phyloP scores from a whole-genome alignment of 768 basidiomycete genomes.

The Cystofilobasidium macerans region DNA sequence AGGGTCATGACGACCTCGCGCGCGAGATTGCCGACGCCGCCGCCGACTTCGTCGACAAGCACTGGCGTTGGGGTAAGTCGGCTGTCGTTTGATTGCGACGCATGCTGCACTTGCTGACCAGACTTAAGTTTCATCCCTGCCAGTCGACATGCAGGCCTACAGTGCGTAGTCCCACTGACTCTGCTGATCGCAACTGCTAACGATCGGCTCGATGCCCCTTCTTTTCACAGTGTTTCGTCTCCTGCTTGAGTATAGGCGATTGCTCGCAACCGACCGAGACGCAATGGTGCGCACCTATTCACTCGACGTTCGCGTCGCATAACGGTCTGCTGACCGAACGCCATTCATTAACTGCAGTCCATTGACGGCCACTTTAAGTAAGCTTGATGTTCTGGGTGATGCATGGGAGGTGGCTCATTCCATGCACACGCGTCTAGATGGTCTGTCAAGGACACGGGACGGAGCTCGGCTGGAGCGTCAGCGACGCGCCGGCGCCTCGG shows the following conservation, averaged over 20 bases:
- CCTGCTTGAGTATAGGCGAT: constrained; percentile 7
- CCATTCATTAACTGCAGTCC: too few species aligned
- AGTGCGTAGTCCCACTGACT: too few species aligned
- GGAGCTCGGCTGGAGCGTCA: too few species aligned
- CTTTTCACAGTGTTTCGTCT: constrained; percentile 2
- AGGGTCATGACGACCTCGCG: constrained; percentile 6
- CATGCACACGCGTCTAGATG: too few species aligned
- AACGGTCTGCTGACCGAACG: too few species aligned
- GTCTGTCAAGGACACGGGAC: too few species aligned
- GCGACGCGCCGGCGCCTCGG: too few species aligned
- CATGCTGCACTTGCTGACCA: not conserved
- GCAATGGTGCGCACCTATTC: constrained; percentile 6
- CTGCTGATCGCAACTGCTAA: too few species aligned
- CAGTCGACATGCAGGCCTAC: constrained; percentile 17
- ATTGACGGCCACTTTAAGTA: too few species aligned
- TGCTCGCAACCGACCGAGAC: constrained; percentile 10
- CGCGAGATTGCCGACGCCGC: not conserved
- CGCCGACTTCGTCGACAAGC: not conserved
- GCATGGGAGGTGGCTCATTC: too few species aligned
- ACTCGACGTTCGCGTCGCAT: too few species aligned
- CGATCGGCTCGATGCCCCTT: not conserved
- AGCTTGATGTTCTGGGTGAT: too few species aligned
- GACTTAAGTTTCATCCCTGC: not conserved
- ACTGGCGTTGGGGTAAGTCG: constrained; percentile 14
- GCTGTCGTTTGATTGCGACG: not conserved